phyloP scores from a whole-genome alignment of 768 basidiomycete genomes.

The Antrodiella citrinella region DNA sequence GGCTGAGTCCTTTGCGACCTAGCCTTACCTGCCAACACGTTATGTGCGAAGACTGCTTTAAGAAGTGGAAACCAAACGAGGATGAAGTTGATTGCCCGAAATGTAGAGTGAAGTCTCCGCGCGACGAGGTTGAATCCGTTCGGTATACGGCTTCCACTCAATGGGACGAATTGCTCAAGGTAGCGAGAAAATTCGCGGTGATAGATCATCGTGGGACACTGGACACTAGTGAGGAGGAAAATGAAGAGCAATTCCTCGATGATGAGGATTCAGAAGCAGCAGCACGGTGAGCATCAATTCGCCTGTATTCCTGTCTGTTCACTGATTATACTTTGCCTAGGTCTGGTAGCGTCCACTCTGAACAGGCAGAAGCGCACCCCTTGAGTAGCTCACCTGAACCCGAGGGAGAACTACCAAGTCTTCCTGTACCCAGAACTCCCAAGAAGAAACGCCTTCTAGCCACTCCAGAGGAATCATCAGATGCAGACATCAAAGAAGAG shows the following conservation, averaged over 20 bases:
- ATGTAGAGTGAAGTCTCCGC: constrained; percentile 23
- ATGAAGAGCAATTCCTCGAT: constrained; percentile 29
- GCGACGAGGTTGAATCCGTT: constrained; percentile 29
- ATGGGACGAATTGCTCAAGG: constrained; percentile 35
- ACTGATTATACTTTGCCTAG: no score
- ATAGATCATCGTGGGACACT: constrained; percentile 28
- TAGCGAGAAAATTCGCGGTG: constrained; percentile 31
- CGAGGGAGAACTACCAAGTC: neutral
- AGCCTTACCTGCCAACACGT: constrained; percentile 39
- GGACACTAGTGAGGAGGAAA: constrained; percentile 37
- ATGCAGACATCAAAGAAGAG: neutral
- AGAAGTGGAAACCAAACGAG: constrained; percentile 16
- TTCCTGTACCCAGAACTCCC: neutral
- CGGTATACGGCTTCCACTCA: constrained; percentile 31
- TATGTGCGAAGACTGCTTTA: constrained; percentile 32
- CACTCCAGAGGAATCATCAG: neutral
- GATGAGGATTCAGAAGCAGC: constrained; percentile 12
- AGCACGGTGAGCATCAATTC: neutral
- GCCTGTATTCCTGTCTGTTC: no score
- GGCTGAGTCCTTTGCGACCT: no score
- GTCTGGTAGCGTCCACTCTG: neutral
- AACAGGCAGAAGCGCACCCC: neutral
- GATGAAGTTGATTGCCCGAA: constrained; percentile 30
- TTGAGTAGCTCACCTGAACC: neutral
- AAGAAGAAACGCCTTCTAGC: neutral